A percentile compares a stretch with the other conserved stretches of the same genome.
Conservation (phyloP, 345 rosid genomes). For the Corymbia maculata region DNA sequence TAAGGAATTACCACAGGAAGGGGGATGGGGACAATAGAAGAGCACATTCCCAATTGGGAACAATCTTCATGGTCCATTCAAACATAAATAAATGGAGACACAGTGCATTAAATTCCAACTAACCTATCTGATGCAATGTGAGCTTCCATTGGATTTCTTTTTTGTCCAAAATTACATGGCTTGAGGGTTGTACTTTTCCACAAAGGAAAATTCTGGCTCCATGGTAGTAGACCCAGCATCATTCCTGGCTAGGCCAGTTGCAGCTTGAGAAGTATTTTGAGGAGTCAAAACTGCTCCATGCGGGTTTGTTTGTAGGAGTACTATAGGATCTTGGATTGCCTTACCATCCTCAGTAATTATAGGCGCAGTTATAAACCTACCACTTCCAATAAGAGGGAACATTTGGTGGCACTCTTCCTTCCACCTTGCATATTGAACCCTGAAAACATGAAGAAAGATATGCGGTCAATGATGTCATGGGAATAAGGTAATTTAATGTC, state of each 20-base stretch:
- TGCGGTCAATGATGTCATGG: not conserved
- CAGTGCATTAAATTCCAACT: not conserved
- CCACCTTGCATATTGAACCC: slow-evolving; percentile 69
- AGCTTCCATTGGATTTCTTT: slow-evolving; percentile 85
- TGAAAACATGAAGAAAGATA: slow-evolving; percentile 14
- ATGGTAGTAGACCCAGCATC: not conserved
- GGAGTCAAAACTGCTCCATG: slow-evolving; percentile 13
- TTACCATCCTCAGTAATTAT: slow-evolving; percentile 75
- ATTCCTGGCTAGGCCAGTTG: not conserved
- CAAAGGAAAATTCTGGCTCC: slow-evolving; percentile 11
- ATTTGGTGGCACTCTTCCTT: slow-evolving; percentile 63
- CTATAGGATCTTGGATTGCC: slow-evolving; percentile 77
- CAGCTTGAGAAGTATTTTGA: slow-evolving; percentile 1
- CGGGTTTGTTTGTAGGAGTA: slow-evolving; percentile 55
- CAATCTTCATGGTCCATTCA: not conserved
- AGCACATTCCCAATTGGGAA: not conserved
- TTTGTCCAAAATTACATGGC: slow-evolving; percentile 32
- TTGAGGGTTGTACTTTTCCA: slow-evolving; percentile 8
- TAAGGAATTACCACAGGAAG: not conserved
- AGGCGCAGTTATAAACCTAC: slow-evolving; percentile 83
- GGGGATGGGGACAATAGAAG: not conserved
- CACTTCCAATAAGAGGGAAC: slow-evolving; percentile 88
- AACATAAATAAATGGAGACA: not conserved
- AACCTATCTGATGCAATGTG: slow-evolving; percentile 94
- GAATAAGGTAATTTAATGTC: not conserved